A percentile compares a stretch with the other conserved stretches of the same genome.
Conservation (phyloP, 2,329 filamentous ascomycete genomes). For the Pseudogymnoascus sp. region DNA sequence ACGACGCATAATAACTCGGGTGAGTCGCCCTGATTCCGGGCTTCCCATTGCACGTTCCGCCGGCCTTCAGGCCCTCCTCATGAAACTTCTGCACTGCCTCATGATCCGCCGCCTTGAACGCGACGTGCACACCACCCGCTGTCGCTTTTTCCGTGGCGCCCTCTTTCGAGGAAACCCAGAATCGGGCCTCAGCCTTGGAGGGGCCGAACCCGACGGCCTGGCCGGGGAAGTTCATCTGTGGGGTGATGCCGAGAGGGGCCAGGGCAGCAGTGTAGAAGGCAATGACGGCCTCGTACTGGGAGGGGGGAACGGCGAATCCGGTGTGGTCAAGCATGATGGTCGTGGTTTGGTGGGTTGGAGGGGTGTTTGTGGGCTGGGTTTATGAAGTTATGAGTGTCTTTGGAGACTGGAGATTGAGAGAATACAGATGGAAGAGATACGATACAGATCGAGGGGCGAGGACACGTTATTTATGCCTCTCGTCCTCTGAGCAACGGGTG, state of each 20-base stretch:
- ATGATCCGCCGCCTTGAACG: background rate
- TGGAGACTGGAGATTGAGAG: background rate
- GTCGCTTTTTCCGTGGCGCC: background rate
- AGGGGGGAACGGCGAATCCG: background rate
- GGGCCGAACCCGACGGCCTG: background rate
- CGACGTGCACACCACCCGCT: background rate
- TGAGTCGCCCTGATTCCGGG: background rate
- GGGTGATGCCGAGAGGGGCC: background rate
- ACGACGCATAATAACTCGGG: background rate
- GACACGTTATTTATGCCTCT: background rate
- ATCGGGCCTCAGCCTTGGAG: background rate
- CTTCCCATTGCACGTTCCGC: background rate
- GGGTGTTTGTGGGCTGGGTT: background rate
- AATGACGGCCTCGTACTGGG: background rate
- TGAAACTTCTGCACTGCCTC: background rate
- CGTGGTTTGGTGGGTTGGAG: background rate
- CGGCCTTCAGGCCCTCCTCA: background rate
- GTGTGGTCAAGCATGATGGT: background rate
- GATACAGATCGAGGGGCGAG: background rate
- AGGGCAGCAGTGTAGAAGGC: background rate
- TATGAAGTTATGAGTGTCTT: background rate
- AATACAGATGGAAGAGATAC: background rate
- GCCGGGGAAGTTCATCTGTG: background rate
- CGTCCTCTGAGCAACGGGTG: background rate
- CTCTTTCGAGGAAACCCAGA: background rate